Conservation (phyloP, 768 basidiomycete species). For the Hericium coralloides region DNA sequence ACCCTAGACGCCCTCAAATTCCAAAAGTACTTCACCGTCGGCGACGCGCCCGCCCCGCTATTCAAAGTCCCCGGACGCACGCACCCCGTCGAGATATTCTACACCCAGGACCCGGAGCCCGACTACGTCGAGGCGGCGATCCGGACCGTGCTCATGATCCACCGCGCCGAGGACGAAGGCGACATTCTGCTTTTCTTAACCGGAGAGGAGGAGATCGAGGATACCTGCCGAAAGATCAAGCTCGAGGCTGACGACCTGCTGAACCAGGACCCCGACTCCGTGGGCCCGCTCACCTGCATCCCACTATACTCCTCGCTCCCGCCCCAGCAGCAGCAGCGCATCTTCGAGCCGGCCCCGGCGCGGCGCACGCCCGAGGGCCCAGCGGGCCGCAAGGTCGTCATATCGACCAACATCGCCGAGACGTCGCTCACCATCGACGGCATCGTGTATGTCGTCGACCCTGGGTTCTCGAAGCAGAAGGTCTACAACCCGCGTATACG, state of each 20-base stretch:
- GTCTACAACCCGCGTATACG: slow-evolving; percentile 97
- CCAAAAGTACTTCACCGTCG: slow-evolving; percentile 80
- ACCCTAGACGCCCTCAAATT: slow-evolving; percentile 96
- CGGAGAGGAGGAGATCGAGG: slow-evolving; percentile 97
- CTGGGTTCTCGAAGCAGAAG: slow-evolving; percentile 96
- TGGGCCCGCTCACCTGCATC: slow-evolving; percentile 84
- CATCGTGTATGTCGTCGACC: slow-evolving; percentile 98
- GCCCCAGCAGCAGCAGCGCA: slow-evolving; percentile 90
- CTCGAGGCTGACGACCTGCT: slow-evolving; percentile 80
- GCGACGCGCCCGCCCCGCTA: slow-evolving; percentile 46
- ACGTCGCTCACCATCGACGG: slow-evolving; percentile 97
- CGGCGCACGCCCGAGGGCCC: slow-evolving; percentile 56
- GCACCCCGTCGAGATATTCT: slow-evolving; percentile 94
- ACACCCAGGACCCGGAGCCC: slow-evolving; percentile 85
- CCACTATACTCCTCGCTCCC: slow-evolving; percentile 95
- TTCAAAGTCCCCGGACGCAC: slow-evolving; percentile 92
- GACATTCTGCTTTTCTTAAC: slow-evolving; percentile 94
- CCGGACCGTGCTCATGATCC: slow-evolving; percentile 93
- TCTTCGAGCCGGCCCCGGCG: slow-evolving; percentile 83
- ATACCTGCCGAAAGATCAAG: slow-evolving; percentile 89
- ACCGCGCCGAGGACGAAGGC: slow-evolving; percentile 88
- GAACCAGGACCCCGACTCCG: slow-evolving; percentile 58
- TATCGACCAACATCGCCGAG: slow-evolving; percentile 97
- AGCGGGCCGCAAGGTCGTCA: slow-evolving; percentile 86
- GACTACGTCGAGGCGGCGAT: slow-evolving; percentile 98